phyloP scores from a whole-genome alignment of 2,329 filamentous ascomycete genomes.

The Lecanicillium sp. region DNA sequence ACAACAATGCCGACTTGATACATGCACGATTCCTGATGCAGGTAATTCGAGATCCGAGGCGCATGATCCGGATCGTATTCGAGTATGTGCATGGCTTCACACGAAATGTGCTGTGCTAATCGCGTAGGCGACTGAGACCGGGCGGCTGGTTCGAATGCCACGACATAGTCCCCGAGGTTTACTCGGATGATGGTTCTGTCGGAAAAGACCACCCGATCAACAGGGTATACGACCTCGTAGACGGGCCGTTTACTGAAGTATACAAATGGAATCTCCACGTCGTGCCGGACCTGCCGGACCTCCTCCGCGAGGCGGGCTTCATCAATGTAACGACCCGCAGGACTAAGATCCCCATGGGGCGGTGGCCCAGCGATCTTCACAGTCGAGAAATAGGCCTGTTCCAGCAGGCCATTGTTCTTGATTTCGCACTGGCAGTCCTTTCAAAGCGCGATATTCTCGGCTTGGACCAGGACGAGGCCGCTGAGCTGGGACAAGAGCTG shows the following conservation, averaged over 20 bases:
- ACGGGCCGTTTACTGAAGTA: constrained; percentile 24
- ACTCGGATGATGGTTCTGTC: constrained; percentile 27
- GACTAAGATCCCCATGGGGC: constrained; percentile 29
- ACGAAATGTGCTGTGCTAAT: constrained; percentile 3
- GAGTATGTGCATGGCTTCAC: constrained; percentile 23
- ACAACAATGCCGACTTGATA: constrained; percentile 43
- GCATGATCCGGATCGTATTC: constrained; percentile 43
- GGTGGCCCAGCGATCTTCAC: constrained; percentile 31
- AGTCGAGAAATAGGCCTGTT: constrained; percentile 34
- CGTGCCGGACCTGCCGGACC: constrained; percentile 22
- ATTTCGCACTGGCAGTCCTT: constrained; percentile 30
- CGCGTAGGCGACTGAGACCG: constrained; percentile 27
- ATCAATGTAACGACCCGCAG: constrained; percentile 23
- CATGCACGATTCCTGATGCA: constrained; percentile 46
- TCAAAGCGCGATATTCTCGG: constrained; percentile 28
- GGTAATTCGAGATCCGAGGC: constrained; percentile 44
- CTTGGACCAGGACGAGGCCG: constrained; percentile 29
- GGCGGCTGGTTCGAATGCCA: constrained; percentile 37
- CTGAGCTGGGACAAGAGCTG: constrained; percentile 26
- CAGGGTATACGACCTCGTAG: constrained; percentile 27
- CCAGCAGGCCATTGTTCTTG: constrained; percentile 29
- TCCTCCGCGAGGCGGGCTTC: constrained; percentile 29
- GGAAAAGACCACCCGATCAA: constrained; percentile 27
- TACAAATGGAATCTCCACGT: constrained; percentile 33
- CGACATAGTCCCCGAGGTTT: constrained; percentile 28